Base-by-base conservation (phyloP, 1,284 basidiomycete species). In the Tausonia pullulans region DNA sequence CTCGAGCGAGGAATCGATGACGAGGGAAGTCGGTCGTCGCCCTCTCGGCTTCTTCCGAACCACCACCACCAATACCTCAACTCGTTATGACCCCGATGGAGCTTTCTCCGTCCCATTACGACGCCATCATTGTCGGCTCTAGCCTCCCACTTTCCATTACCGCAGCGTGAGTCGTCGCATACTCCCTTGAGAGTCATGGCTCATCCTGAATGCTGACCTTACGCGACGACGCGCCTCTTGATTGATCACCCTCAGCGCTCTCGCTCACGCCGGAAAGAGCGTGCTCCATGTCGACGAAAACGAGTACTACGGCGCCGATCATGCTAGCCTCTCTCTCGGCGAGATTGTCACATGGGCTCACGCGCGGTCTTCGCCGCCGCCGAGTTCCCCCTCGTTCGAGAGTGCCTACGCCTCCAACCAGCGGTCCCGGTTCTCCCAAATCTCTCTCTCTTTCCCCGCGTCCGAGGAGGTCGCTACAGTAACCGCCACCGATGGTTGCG, bases 211-310 rank as follows among this genome's bases (percentile, higher is more conserved):
- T 53, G 41, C 40, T 58, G 13, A 43, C 16, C 44, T 64, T 53
- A 59, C 58, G 62, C 61, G 52, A 60, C 53, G 51, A n/a, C 45
- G 62, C 51, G 46, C 40, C 50, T 44, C 44, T 51, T 67, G 62
- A 68, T 67, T 71, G 65, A 48, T 48, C 62, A 64, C 58, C 51
- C 40, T 65, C 75, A 92, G 90, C 55, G 87, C 94, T 0, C 82
- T 98, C 48, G 85, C 93, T 3, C 91, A 90, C 74, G 84, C 88
- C 53, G 91, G 91, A 54, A 84, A 87, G 73, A 86, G 83, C 67
- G 86, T 97, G 49, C 87, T 89, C 0, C 94, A 98, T 71, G 77
- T 97, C 68, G 94, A 98, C 75, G 76, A 81, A 45, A 88, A 92
- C 71, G 76, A 83, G 1, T 89, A 92, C 75, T 98, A 98, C 72